A percentile compares a stretch with the other conserved stretches of the same genome.
These are phyloP conservation scores for Kodamaea sp. DNA, from an alignment of 1,139 yeast genomes.

Conservation along the genomic window DNA sequence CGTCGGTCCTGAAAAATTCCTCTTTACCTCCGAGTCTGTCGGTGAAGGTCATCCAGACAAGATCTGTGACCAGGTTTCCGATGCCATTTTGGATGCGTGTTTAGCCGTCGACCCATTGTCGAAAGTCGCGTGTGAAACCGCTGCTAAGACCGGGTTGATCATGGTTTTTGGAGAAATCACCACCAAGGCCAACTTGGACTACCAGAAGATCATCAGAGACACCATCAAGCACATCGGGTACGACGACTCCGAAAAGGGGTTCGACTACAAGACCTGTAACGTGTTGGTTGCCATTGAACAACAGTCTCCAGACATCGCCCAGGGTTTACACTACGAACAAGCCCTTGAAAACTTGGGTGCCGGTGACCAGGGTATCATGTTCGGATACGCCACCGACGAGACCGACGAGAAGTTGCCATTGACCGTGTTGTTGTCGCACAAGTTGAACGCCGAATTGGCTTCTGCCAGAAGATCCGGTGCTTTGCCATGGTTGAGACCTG, in stretches of 20 bases:
- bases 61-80: conserved; percentile 99
- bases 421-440: conserved; percentile 92
- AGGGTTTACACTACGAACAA: conserved; percentile 97
- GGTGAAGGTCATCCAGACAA: conserved; percentile 99
- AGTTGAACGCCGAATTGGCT: conserved; percentile 95
- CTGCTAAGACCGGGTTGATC: conserved; percentile 98
- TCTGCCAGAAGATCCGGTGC: conserved; percentile 96
- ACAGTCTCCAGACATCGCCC: conserved; percentile 99
- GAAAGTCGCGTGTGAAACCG: conserved; percentile 99
- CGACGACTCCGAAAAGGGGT: conserved; percentile 94
- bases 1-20: conserved; percentile 46
- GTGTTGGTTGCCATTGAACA: conserved; percentile 98
- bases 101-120: conserved; percentile 93
- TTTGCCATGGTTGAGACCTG: conserved; percentile 97
- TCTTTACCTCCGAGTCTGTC: conserved; percentile 94
- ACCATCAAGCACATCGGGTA: conserved; percentile 98
- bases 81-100: conserved; percentile 98
- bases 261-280: conserved; percentile 98
- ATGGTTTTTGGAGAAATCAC: conserved; percentile 99
- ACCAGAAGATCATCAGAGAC: conserved; percentile 96
- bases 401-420: conserved; percentile 97
- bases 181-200: conserved; percentile 92
- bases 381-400: conserved; percentile 99
- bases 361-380: conserved; percentile 99
- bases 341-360: conserved; percentile 98